Evolutionary conservation across 2,329 filamentous ascomycete species (phyloP).

Genomic region (Drechslerella coelobrocha): DNA sequence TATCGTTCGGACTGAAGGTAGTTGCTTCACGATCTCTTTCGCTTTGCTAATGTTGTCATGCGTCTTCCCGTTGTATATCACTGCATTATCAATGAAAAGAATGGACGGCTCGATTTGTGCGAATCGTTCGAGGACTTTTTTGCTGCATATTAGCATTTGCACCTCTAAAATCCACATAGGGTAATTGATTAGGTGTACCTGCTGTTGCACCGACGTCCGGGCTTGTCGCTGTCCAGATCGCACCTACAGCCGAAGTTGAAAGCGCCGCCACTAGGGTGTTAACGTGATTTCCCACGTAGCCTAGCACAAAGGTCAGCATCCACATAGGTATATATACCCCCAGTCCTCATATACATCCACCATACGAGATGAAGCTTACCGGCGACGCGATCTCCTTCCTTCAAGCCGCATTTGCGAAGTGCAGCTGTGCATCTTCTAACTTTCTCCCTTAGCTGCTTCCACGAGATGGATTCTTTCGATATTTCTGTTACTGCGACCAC

Average conservation of each 20-base stretch:
- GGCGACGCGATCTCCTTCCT: conserved; percentile 68
- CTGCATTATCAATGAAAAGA: conserved; percentile 85
- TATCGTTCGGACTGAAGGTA: conserved; percentile 72
- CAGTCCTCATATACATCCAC: neutral
- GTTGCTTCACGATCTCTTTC: conserved; percentile 72
- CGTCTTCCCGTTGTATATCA: conserved; percentile 87
- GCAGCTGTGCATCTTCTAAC: conserved; percentile 75
- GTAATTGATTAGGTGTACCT: conserved; percentile 10
- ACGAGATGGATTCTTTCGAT: conserved; percentile 71
- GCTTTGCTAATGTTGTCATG: conserved; percentile 83
- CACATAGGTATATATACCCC: neutral
- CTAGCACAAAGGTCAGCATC: conserved; percentile 58
- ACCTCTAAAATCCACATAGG: neutral
- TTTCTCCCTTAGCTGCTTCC: conserved; percentile 78
- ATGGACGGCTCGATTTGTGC: conserved; percentile 82
- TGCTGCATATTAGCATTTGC: neutral
- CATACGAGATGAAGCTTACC: conserved; percentile 56
- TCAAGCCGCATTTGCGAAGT: conserved; percentile 63
- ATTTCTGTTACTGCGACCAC: conserved; percentile 82
- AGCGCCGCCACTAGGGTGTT: conserved; percentile 89
- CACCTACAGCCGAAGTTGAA: conserved; percentile 79
- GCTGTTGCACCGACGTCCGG: conserved; percentile 60
- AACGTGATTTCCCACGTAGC: conserved; percentile 86
- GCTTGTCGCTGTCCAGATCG: conserved; percentile 90
- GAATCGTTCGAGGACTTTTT: conserved; percentile 77